Evolutionary conservation across 1,284 basidiomycete species (phyloP), one percentile per base, ranked within the genome.

Genomic region (Trametes polyzona): DNA sequence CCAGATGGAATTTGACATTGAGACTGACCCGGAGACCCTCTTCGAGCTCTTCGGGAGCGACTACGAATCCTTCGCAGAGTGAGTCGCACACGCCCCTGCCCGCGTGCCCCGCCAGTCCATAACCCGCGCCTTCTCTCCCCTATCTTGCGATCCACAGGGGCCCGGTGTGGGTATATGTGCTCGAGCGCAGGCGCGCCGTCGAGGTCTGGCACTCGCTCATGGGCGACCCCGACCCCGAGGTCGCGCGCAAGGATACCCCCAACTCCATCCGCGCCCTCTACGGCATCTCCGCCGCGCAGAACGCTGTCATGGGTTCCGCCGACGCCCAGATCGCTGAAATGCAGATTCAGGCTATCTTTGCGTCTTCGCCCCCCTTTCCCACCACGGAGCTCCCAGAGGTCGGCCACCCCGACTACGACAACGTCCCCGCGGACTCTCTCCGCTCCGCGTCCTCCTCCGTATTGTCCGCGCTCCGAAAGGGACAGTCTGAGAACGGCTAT

Each of bases 91-190:
- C 41, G 9, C 30, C 51, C 40, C 29, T 58, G 43, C 27, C 44
- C 58, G 58, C 44, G 10, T 35, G 23, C 47, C 35, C 12, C 35
- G 55, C 51, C 33, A 17, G 36, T 33, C 24, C 33, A 17, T 50
- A 40, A 39, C 36, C 3, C 29, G 47, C 41, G 42, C 49, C 29
- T 37, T 47, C 36, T 33, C 12, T 46, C 23, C 46, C n/a, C 44
- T 57, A 29, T 33, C 46, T 32, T 43, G 49, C 32, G 47, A 53
- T 17, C 26, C 27, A 42, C 59, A 92, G 90, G 65, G 90, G 88
- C 55, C 87, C 90, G 17, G 89, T 92, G 24, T 92, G 91, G 89
- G 89, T 93, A 21, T 93, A 92, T 72, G 87, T 93, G 40, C 84
- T 93, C 58, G 90, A 92, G 69, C 83, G 90, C 39, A 78, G 86